Base-by-base conservation (phyloP, 495 filamentous ascomycete genomes). In the Penicillium crystallinum region DNA sequence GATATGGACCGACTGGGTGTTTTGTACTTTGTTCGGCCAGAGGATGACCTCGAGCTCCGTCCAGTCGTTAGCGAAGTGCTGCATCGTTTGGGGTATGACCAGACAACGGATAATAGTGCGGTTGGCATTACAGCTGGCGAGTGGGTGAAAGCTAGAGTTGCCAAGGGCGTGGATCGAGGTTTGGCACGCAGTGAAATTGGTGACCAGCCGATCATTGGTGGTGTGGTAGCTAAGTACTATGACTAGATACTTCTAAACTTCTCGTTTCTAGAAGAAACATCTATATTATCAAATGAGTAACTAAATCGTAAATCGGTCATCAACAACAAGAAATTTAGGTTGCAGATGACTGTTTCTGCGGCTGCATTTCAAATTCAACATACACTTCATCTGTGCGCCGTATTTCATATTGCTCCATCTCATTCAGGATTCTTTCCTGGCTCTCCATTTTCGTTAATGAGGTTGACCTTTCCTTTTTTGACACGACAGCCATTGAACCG, bases 11-110 rank as follows among this genome's bases (percentile, higher is more conserved):
- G 77, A 2, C 64, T 76, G 6, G 74, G 77, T 9, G 57, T 77
- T 2, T 53, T 80, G n/a, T 80, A 78, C 52, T 76, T 81, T 53
- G 67, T 72, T 19, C 53, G 77, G n/a, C 61, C 65, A 1, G 62
- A 66, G 39, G 70, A 77, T 42, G 36, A 59, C 19, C 59, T 53
- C 19, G 55, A 67, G 57, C 40, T 73, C 12, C 55, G 58, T 33
- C 68, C 70, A 0, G 54, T 71, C 2, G 62, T 54, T 4, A 71
- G 69, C 37, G 66, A 67, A n/a, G 66, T 41, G 0, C 18, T 49
- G 37, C 36, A 25, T 11, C 47, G 47, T 3, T n/a, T 49, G 22
- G 47, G 47, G 6, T 49, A 68, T 41, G 54, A 66, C 30, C 65
- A 63, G 19, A 60, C 52, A 25, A 63, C 59, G 2, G 64, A 72